These are phyloP conservation scores for Dendrobium catenatum DNA, from an alignment of 106 monocot species.

Conservation along the genomic window DNA sequence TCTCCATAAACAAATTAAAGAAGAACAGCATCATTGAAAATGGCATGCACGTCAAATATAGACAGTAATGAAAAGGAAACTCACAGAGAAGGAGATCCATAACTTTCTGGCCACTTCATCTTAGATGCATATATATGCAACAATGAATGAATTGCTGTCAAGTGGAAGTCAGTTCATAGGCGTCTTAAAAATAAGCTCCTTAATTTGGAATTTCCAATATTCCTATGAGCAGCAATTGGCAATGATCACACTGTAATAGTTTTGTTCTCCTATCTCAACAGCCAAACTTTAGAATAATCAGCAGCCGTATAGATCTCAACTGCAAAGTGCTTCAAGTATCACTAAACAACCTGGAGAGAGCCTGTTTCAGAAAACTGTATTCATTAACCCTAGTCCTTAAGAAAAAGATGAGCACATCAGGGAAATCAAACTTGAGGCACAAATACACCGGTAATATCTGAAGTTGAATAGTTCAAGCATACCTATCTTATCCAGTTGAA, in stretches of 20 bases:
- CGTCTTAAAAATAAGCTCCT: background rate
- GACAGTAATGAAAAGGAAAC: background rate
- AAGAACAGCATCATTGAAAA: too few species aligned
- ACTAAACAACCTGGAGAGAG: too few species aligned
- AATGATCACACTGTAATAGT: background rate
- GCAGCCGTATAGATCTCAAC: too few species aligned
- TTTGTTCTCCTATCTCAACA: background rate
- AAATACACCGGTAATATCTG: background rate
- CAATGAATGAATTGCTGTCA: background rate
- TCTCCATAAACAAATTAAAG: too few species aligned
- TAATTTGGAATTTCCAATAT: too few species aligned
- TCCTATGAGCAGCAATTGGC: background rate
- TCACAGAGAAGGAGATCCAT: background rate
- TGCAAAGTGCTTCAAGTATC: too few species aligned
- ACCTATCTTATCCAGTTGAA: constrained; percentile 14
- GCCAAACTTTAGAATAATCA: too few species aligned
- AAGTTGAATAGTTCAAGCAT: background rate
- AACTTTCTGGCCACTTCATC: background rate
- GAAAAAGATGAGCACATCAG: background rate
- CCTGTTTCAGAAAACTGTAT: too few species aligned
- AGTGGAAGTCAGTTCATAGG: background rate
- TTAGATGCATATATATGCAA: background rate
- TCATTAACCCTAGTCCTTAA: background rate
- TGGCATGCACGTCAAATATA: background rate
- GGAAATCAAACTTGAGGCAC: background rate